Base-by-base conservation (phyloP, 108 stramenopile species). In the Nitzschia sp. region DNA sequence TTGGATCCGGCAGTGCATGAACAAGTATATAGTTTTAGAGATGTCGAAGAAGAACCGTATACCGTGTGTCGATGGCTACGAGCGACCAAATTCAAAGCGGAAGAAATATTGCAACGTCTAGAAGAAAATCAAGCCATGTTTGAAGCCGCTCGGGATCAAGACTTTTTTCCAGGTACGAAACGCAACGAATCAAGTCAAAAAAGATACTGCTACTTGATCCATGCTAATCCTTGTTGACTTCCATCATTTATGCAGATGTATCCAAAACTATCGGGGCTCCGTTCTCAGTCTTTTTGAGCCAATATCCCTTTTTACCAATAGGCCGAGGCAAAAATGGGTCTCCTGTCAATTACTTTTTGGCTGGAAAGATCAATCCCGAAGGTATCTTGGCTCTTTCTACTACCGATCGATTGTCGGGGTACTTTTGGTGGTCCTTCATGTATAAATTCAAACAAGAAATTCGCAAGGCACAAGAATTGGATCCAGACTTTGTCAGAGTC, bases 31-130 rank as follows among this genome's bases (percentile, higher is more conserved):
- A 61, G 48, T 48, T 59, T 64, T 13, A 58, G 63, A 4, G 80
- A 73, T 38, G 55, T 82, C 19, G 84, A 85, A 71, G 75, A 82
- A 48, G 75, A 73, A 23, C 75, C 84, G 0, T 85, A 85, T 60
- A 73, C 84, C 0, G 66, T 85, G 36, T 85, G 84, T 47, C 68
- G 84, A 28, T 85, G 63, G 64, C 35, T 85, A 31, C 70, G 84
- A 19, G 78, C 81, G 26, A 73, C 70, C 18, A 76, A 85, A 54
- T 86, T 82, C 51, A 58, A 82, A 34, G 76, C 75, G 2, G 74
- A 74, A 15, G 59, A 48, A 32, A 71, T 80, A 21, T 42, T 82
- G 48, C 27, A 82, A 54, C 75, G 75, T 28, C 38, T 77, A 11
- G 67, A 59, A 2, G 64, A 73, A 3, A 71, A 68, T 36, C 66